These are phyloP conservation scores for Effrenium voratum DNA, from an alignment of 73 alveolate species.

Conservation along the genomic window DNA sequence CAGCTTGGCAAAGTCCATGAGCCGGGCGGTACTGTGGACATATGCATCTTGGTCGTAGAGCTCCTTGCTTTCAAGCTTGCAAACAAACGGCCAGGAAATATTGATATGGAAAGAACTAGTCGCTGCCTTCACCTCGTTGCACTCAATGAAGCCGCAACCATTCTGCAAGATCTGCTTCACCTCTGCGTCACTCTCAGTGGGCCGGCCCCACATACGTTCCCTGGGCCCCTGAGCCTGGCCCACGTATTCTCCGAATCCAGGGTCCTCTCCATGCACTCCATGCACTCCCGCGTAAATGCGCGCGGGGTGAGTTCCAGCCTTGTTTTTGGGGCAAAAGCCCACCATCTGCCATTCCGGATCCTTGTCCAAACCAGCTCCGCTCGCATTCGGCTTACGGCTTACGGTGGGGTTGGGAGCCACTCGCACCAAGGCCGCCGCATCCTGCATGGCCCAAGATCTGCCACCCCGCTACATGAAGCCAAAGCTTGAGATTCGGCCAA, in stretches of 20 bases:
- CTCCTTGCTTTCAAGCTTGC: neutral
- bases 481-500: no score
- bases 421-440: neutral
- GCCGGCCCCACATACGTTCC: no score
- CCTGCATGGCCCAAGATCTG: no score
- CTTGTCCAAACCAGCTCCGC: neutral
- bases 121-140: conserved; percentile 52
- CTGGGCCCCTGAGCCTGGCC: no score
- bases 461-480: no score
- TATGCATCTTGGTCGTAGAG: conserved; percentile 56
- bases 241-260: conserved; percentile 64
- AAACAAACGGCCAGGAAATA: neutral
- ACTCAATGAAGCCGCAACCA: conserved; percentile 38
- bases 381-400: no score
- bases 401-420: neutral
- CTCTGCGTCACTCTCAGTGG: no score
- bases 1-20: neutral
- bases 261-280: conserved; percentile 8
- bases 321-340: conserved; percentile 70
- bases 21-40: conserved; percentile 15
- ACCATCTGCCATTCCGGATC: conserved; percentile 79
- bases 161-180: conserved; percentile 18
- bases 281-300: neutral
- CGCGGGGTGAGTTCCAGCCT: neutral
- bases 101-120: neutral